Conservation (phyloP, 164 flowering plant species). For the Chloranthus sessilifolius region DNA sequence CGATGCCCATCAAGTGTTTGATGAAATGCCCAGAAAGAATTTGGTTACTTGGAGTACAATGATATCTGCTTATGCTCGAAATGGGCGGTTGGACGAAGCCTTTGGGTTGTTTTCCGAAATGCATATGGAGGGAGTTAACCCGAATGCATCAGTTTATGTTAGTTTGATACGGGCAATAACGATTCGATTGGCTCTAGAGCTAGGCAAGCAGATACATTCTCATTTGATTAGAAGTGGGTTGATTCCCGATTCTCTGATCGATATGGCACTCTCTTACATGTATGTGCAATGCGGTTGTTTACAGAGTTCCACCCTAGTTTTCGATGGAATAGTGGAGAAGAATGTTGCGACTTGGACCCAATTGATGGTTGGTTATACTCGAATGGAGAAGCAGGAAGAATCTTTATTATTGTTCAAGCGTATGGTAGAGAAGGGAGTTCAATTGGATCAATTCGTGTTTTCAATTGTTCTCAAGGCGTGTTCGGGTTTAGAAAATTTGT, state of each 20-base stretch:
- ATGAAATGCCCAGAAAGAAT: conserved; percentile 30
- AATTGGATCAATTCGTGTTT: conserved; percentile 48
- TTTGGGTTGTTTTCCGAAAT: conserved; percentile 26
- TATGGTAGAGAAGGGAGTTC: conserved; percentile 30
- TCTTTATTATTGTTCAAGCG: conserved; percentile 29
- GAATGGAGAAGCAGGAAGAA: conserved; percentile 20
- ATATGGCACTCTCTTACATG: conserved; percentile 30
- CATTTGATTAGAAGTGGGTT: conserved; percentile 28
- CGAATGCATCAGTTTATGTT: conserved; percentile 16
- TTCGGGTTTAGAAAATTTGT: conserved; percentile 22
- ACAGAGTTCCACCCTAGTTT: conserved; percentile 29
- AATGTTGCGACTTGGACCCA: conserved; percentile 41
- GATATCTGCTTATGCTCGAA: conserved; percentile 28
- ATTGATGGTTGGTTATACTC: conserved; percentile 43
- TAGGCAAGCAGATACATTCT: conserved; percentile 47
- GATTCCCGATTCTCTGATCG: conserved; percentile 16
- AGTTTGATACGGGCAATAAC: conserved; percentile 23
- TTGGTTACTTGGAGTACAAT: conserved; percentile 29
- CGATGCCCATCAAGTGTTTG: conserved; percentile 37
- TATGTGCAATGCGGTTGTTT: conserved; percentile 39
- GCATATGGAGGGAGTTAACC: conserved; percentile 17
- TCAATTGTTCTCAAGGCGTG: conserved; percentile 46
- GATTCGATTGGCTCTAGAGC: conserved; percentile 15
- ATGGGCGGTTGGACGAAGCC: conserved; percentile 26
- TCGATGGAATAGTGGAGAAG: conserved; percentile 31